Base-by-base conservation (phyloP, 805 yeast genomes). In the Jamesozyma rosinii region DNA sequence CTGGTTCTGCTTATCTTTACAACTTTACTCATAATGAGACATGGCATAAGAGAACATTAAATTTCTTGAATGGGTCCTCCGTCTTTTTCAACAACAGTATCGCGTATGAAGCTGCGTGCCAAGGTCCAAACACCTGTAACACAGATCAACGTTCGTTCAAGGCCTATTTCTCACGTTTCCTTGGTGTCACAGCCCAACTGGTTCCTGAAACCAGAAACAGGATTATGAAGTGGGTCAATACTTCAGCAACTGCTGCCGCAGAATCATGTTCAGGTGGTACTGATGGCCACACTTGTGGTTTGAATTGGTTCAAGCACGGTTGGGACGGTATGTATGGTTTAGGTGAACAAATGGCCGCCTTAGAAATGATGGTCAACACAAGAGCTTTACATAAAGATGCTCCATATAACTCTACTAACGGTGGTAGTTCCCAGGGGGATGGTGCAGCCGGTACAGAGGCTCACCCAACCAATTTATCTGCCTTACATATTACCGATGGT, bases 111-210 rank as follows among this genome's bases (percentile, higher is more conserved):
- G 81, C 82, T 5, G 87, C 95, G 1, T 89, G 97, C 64, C 94
- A 85, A 68, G 69, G 71, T 15, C 59, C 58, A 8, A 62, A 61
- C 21, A 68, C 71, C 33, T 89, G 97, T 69, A 76, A 85, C 64
- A 81, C 76, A 43, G 97, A 89, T 69, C 95, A 89, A 69, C 72
- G 95, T 46, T 78, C 92, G n/a, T 89, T 90, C 73, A 86, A 84
- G 68, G 95, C 95, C 1, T 83, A 81, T 53, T 73, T 85, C 52
- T 59, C 87, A 1, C 70, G 95, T 44, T 80, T 80, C 59, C 62
- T 89, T 59, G 92, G 88, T 1, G 65, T 76, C 42, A 81, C 95
- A 1, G 79, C 90, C 0, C 71, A 76, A 39, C 64, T 90, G 61
- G 81, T 76, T 1, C 95, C 95, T 4, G 67, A 66, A 49, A 54